Evolutionary conservation across 1,139 yeast genomes (phyloP), one percentile per base, ranked within the genome.

Genomic region (Geotrichum reessii): DNA sequence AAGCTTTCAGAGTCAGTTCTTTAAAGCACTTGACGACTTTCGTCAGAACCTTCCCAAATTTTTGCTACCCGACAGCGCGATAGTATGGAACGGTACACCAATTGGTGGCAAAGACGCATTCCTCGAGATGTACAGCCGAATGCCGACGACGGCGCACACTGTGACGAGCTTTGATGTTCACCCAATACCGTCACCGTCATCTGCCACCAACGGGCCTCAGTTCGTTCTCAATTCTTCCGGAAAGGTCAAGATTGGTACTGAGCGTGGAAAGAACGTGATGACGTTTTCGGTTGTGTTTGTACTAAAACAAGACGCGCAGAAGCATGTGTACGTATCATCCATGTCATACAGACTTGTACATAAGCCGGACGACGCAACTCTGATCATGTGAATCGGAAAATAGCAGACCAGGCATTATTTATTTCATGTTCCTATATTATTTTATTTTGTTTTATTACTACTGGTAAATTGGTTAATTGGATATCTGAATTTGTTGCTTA

Each of bases 71-170:
- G 63, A 63, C 24, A 67, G 73, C 4, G 71, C 74, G 22, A 66
- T 74, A 25, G 72, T 74, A 21, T 74, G 75, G 75, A 71, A 73
- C 61, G 76, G 76, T 19, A 69, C 68, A 22, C 76, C 76, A n/a
- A 63, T 73, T 17, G 73, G 67, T 19, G 76, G 76, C n/a, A 62
- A 65, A 6, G 74, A 71, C 28, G 68, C 71, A 17, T 72, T 74
- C 50, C 47, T 65, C 47, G 67, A 67, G 46, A 69, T 72, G 71
- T 62, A 68, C 58, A 52, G 63, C 2, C 62, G 64, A 27, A 66
- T 71, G 66, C 76, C 76, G 2, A n/a, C 50, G 7, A 69, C 72
- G 12, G 48, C 47, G 42, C 76, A 74, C 63, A 73, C 69, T 7
- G 58, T 72, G 19, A 57, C 68, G 6, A 69, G 71, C 14, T 66